Conservation (phyloP, 352 stramenopile genomes). For the Phytophthora macrochlamydospora region DNA sequence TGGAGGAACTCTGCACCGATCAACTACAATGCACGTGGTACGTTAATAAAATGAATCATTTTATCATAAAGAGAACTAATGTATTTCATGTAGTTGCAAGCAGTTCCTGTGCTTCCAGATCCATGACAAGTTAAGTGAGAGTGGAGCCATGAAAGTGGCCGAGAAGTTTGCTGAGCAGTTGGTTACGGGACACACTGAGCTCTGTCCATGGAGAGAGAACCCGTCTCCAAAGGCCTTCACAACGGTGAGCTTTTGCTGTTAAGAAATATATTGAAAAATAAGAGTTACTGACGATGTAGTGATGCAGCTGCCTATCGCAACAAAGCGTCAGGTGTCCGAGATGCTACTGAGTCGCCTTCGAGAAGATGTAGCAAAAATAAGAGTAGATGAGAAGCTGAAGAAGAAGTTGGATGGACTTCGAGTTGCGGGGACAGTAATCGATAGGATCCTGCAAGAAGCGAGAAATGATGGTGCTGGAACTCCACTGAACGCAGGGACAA, state of each 20-base stretch:
- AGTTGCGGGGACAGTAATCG: constrained; percentile 11
- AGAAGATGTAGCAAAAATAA: constrained; percentile 13
- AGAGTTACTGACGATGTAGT: not conserved
- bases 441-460: constrained; percentile 25
- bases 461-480: not conserved
- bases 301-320: constrained; percentile 40
- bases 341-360: constrained; percentile 27
- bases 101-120: constrained; percentile 61
- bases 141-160: constrained; percentile 42
- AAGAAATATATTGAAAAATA: not conserved
- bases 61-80: too few species aligned
- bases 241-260: constrained; percentile 32
- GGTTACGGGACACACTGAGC: constrained; percentile 39
- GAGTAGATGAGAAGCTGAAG: constrained; percentile 17
- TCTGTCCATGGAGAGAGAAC: constrained; percentile 69
- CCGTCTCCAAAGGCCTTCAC: constrained; percentile 61
- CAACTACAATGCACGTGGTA: constrained; percentile 53
- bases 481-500: constrained; percentile 3
- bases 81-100: constrained; percentile 37
- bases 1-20: constrained; percentile 56
- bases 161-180: constrained; percentile 47
- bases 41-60: constrained; percentile 7
- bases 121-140: constrained; percentile 49
- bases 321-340: constrained; percentile 36
- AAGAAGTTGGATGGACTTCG: constrained; percentile 20